These are phyloP conservation scores for Candida tetrigidarum DNA, from an alignment of 1,139 yeast species.

Conservation along the genomic window DNA sequence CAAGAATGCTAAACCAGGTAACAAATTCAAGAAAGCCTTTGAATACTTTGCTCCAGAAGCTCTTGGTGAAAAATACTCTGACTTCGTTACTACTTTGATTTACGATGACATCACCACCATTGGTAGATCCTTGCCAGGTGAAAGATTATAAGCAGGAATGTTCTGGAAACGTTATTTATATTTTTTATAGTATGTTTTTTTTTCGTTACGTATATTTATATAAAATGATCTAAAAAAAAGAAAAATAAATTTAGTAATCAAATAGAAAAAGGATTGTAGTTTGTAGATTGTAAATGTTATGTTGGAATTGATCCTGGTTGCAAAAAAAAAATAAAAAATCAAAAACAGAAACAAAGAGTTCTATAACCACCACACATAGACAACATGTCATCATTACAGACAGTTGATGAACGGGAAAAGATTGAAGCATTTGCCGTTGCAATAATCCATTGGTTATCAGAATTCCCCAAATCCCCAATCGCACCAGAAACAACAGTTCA, in stretches of 20 bases:
- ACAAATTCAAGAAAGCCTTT: conserved; percentile 66
- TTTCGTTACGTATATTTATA: conserved; percentile 1
- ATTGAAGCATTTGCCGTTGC: conserved; percentile 14
- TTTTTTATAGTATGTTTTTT: conserved; percentile 4
- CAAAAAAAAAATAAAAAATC: neutral
- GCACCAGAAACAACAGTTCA: conserved; percentile 12
- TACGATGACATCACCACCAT: conserved; percentile 70
- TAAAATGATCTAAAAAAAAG: neutral
- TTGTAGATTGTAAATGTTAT: neutral
- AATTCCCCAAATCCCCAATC: conserved; percentile 26
- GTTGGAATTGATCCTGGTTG: neutral
- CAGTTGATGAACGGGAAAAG: neutral
- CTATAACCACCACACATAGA: neutral
- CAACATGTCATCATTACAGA: conserved; percentile 1
- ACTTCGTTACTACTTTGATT: conserved; percentile 71
- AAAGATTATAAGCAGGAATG: conserved; percentile 38
- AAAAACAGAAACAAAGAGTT: too few relatives aligned
- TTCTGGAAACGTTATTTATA: conserved; percentile 11
- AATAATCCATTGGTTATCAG: conserved; percentile 29
- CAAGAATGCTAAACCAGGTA: conserved; percentile 50
- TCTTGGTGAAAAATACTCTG: conserved; percentile 68
- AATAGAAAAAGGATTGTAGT: too few relatives aligned
- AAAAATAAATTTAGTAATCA: neutral
- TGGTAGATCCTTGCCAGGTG: conserved; percentile 50
- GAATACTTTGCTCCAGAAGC: conserved; percentile 68